Evolutionary conservation across 2,329 filamentous ascomycete genomes (phyloP), one percentile per base, ranked within the genome.

Genomic region (Penicillium fuscoglaucum): DNA sequence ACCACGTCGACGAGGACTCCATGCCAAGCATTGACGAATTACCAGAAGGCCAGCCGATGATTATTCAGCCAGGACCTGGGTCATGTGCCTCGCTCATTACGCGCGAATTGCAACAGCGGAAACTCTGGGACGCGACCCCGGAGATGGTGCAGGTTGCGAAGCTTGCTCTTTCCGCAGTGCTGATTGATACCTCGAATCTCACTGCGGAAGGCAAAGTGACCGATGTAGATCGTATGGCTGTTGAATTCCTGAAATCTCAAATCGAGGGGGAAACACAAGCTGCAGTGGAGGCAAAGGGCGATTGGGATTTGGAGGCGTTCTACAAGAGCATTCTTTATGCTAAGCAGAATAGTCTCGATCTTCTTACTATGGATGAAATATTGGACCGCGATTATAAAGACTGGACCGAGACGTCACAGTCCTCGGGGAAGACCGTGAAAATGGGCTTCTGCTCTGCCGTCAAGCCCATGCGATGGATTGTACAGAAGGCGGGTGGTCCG

Each of bases 351-450:
- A 82, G 76, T 44, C 69, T 88, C 39, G 79, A 80, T 41, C 70
- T 78, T 2, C 70, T 88, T 26, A 78, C 74, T 12, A 67, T 86
- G 59, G 70, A 79, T 3, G 85, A 87, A 65, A 81, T 86, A 21
- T 70, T 88, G 57, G 78, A 80, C 40, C 84, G 86, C 60, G 85
- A 88, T 68, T 88, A 87, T 68, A 88, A 88, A 70, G 76, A 83
- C 51, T 88, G 85, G 85, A 76, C 75, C 1, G 82, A 82, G 57
- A 69, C 65, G 13, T 56, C 63, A 4, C 62, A 57, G 26, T 61
- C 70, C 65, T 59, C 70, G 65, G 52, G 72, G 65, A 40, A 65
- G 71, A 65, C 57, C 2, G 33, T 79, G 35, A 80, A 76, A 50
- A 74, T 88, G 19, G 86, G 86, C 2, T 83, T 87, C 54, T 84